Base-by-base conservation (phyloP, 2,329 filamentous ascomycete genomes). In the Sporothrix pallida region DNA sequence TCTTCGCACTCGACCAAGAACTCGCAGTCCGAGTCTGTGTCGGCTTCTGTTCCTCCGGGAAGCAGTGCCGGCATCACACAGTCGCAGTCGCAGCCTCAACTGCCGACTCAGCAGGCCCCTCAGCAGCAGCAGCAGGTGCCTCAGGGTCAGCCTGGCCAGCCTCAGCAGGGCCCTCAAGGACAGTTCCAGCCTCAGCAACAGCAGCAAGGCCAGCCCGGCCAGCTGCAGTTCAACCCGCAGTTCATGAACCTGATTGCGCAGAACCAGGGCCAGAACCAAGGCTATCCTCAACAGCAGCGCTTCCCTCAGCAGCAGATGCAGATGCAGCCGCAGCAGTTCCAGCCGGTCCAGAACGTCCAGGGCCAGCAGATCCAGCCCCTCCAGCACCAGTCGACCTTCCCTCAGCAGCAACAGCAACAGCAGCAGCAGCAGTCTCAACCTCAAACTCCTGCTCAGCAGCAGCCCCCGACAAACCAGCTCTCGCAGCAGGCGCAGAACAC, bases 1-100 rank as follows among this genome's bases (percentile, higher is more conserved):
- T 73, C 74, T 2, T 70, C 75, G 13, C 74, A 76, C 12, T 73
- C 60, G 3, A 62, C n/a, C 72, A 71, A 68, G 50, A 31, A 13
- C 8, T 9, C 17, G 6, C 50, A 54, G 23, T 3, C 13, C 1
- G 65, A 58, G 23, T 58, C 54, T 5, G 46, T 26, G 12, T 37
- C 23, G 23, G 23, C 23, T 26, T 26, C 31, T 37, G 31, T 37
- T 37, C 69, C 48, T 9, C 48, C 20, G 2, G 37, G 56, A 9
- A 56, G 69, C 60, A 69, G 67, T 46, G 54, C 50, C 44, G 48
- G 9, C 10, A 31, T 56, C 3, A 20, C 26, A 3, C 58, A 50
- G 42, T 60, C 70, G 10, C 73, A 71, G 63, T 42, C 37, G 26
- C 67, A 54, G 26, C 23, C 48, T 1, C 67, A 69, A n/a, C 46